A percentile compares a stretch with the other conserved stretches of the same genome.
Conservation (phyloP, 805 yeast species). For the Wickerhamiella dianesei region DNA sequence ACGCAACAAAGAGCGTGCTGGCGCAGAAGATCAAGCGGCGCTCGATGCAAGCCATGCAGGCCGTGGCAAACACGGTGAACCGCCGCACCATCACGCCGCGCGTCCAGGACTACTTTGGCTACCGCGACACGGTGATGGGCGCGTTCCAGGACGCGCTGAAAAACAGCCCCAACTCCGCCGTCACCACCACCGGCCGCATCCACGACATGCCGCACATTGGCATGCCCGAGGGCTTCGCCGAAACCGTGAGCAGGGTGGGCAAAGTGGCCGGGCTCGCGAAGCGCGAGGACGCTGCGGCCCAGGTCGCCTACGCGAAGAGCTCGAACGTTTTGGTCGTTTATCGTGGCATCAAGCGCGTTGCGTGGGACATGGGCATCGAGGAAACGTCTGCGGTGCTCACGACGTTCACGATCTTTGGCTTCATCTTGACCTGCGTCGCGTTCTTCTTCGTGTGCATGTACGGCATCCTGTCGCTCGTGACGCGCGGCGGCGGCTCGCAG, state of each 20-base stretch:
- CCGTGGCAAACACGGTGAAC: slow-evolving; percentile 16
- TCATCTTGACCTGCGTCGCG: slow-evolving; percentile 60
- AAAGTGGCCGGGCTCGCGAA: slow-evolving; percentile 3
- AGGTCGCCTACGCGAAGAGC: slow-evolving; percentile 16
- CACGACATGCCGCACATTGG: no score
- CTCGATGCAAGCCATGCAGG: slow-evolving; percentile 34
- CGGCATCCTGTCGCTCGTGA: not conserved
- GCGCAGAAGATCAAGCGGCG: slow-evolving; percentile 49
- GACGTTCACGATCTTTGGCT: slow-evolving; percentile 71
- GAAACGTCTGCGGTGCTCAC: slow-evolving; percentile 72
- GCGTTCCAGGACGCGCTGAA: not conserved
- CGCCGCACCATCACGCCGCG: slow-evolving; percentile 5
- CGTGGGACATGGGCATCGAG: slow-evolving; percentile 64
- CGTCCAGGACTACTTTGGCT: slow-evolving; percentile 6
- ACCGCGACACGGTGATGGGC: not conserved
- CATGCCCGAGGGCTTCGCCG: slow-evolving; percentile 7
- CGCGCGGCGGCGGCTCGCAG: not conserved
- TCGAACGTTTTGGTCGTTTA: slow-evolving; percentile 40
- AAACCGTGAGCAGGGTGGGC: not conserved
- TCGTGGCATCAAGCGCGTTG: slow-evolving; percentile 80
- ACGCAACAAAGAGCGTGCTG: slow-evolving; percentile 51
- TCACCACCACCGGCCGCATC: not conserved
- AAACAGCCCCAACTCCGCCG: no score
- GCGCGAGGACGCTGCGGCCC: slow-evolving; percentile 16
- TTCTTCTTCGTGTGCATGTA: slow-evolving; percentile 36